Base-by-base conservation (phyloP, 2,329 filamentous ascomycete species). In the Botrytis hyacinthi region DNA sequence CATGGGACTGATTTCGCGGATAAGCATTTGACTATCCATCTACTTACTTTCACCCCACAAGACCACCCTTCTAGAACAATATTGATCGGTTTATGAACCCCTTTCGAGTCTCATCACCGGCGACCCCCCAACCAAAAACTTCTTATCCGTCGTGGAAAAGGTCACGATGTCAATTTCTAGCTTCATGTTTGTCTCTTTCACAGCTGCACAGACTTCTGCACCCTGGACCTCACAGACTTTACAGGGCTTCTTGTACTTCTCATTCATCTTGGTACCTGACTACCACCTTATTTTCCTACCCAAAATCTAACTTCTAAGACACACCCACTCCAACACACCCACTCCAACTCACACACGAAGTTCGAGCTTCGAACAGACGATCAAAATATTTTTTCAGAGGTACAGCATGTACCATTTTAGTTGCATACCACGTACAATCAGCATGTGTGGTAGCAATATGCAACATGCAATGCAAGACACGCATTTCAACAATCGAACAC, bases 151-250 rank as follows among this genome's bases (percentile, higher is more conserved):
- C 22, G 44, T 37, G 44, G 2, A 29, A 67, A 29, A 40, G 65
- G 65, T 68, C 65, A 68, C 65, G 65, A 68, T 68, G 65, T 54
- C 65, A 68, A 68, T 68, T 54, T 68, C 48, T 40, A 51, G 46
- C 65, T 40, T 68, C 65, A 68, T 40, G 22, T 67, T 67, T 51
- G 22, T n/a, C 14, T 68, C 22, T 61, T 37, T 40, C 35, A 35
- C 35, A 61, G 22, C 59, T 40, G 46, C 65, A 68, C 65, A 51
- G 65, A 40, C 42, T 65, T 46, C n/a, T 46, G 20, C 18, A 46
- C 42, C 42, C 62, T 65, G 6, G 42, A 8, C 18, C 10, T 32
- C 40, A 65, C 62, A 16, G 42, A 65, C 65, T 68, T 54, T 40
- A 29, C 67, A 70, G 54, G 67, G 40, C 66, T 32, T 65, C 37